Evolutionary conservation across 2,329 filamentous ascomycete species (phyloP).

Genomic region (Clarireedia homoeocarpa): DNA sequence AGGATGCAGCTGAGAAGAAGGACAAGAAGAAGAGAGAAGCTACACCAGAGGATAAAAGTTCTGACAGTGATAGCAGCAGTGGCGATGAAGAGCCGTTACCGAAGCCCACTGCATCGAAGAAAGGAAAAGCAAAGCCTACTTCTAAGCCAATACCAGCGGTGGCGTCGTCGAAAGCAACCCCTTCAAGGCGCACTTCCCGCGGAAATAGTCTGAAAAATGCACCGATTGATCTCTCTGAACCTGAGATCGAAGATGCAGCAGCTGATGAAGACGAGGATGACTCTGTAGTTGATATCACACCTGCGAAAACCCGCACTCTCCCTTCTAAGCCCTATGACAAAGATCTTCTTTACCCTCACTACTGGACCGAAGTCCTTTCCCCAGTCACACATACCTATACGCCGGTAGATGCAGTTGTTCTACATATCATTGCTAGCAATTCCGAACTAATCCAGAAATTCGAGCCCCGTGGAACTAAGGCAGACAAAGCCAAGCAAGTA

Average conservation of each 20-base stretch:
- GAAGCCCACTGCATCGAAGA: constrained; percentile 4
- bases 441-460: constrained; percentile 66
- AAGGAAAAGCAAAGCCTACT: constrained; percentile 16
- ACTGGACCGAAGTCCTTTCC: constrained; percentile 89
- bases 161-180: constrained; percentile 16
- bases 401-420: constrained; percentile 67
- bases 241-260: constrained; percentile 40
- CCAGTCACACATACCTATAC: constrained; percentile 72
- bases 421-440: constrained; percentile 59
- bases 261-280: constrained; percentile 35
- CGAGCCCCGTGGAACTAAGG: constrained; percentile 74
- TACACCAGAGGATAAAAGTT: constrained; percentile 34
- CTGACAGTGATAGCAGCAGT: neutral
- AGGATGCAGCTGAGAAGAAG: constrained; percentile 56
- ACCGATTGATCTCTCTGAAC: constrained; percentile 39
- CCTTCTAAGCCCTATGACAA: constrained; percentile 54
- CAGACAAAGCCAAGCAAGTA: constrained; percentile 80
- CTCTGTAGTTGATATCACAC: constrained; percentile 47
- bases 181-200: constrained; percentile 18
- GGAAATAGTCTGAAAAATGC: constrained; percentile 25
- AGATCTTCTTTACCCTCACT: constrained; percentile 76
- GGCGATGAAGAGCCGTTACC: constrained; percentile 10
- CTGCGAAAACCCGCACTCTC: constrained; percentile 11
- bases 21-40: constrained; percentile 20
- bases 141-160: constrained; percentile 13